A percentile compares a stretch with the other conserved stretches of the same genome.
phyloP scores from a whole-genome alignment of 352 stramenopile genomes.

The Phytophthora brassicae region DNA sequence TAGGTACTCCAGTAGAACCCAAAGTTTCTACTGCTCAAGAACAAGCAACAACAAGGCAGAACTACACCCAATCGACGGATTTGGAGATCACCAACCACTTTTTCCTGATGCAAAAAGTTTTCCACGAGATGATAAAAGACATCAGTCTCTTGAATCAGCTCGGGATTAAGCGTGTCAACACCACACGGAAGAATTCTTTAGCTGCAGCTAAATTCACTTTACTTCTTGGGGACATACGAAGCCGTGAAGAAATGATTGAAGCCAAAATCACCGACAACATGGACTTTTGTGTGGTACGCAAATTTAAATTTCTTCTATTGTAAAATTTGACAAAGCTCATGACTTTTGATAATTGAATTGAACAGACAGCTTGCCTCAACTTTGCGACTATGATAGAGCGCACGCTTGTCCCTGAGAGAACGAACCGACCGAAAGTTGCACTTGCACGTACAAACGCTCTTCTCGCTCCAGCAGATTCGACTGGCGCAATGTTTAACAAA shows the following conservation, averaged over 20 bases:
- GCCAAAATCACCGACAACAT: slow-evolving; percentile 43
- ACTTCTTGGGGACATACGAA: slow-evolving; percentile 5
- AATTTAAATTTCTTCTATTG: neutral
- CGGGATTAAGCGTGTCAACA: slow-evolving; percentile 31
- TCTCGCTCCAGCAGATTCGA: slow-evolving; percentile 12
- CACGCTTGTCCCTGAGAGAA: slow-evolving; percentile 4
- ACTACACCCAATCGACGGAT: slow-evolving; percentile 20
- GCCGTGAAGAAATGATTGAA: slow-evolving; percentile 23
- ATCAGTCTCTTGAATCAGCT: slow-evolving; percentile 44
- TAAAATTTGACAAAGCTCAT: slow-evolving; percentile 12
- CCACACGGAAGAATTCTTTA: neutral
- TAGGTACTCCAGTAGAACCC: neutral
- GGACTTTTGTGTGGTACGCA: slow-evolving; percentile 40
- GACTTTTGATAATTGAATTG: neutral
- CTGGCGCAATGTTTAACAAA: slow-evolving; percentile 1
- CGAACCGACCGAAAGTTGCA: neutral
- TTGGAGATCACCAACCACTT: slow-evolving; percentile 50
- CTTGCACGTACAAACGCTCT: slow-evolving; percentile 18
- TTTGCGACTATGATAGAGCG: slow-evolving; percentile 22
- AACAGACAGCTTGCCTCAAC: slow-evolving; percentile 23
- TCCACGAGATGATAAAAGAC: slow-evolving; percentile 48
- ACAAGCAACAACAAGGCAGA: neutral
- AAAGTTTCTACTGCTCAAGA: neutral
- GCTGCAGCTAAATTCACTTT: neutral
- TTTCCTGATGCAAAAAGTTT: slow-evolving; percentile 44